Evolutionary conservation across 257 asterid species (phyloP), one percentile per base, ranked within the genome.

Genomic region (Solanum clarkiae): DNA sequence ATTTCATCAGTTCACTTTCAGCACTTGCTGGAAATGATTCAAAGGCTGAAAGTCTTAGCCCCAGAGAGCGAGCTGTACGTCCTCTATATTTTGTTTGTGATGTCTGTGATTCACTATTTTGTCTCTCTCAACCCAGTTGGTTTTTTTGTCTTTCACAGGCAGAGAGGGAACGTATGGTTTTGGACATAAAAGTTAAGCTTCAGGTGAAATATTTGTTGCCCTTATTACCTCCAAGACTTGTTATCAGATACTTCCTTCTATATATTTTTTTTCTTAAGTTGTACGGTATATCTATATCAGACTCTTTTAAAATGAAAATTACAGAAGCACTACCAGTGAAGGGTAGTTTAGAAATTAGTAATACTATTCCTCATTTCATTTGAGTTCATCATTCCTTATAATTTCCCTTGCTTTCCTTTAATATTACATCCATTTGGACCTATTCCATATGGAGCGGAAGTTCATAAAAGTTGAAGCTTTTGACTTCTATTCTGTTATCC

Each of bases 151-250:
- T 90, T 65, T 83, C 83, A 65, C 92, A 95, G 98, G 99, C 98
- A 81, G 99, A 96, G 91, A 91, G 98, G 62, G 99, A 96, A 84
- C 98, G 98, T 88, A 96, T 94, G 99, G 99, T 96, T 86, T 90
- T 94, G 89, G 99, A 94, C 90, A 96, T 94, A 86, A 82, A 96
- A 96, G 99, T 96, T 89, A 96, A 96, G 93, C 87, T 96, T 87
- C 99, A 96, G 98, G 98, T 95, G 80, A 85, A 68, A 24, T 86
- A 71, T 84, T 87, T 79, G 77, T 53, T 84, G 17, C 68, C 63
- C 80, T 69, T 53, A 51, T 44, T 53, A 51, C 26, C 12, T 79
- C 65, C 65, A 79, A 53, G 22, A 17, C 49, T 53, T 79, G 51
- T 29, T 26, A 26, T 79, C 49, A 53, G 47, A 79, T 79, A 65